These are phyloP conservation scores for Kwoniella newhampshirensis DNA, from an alignment of 768 basidiomycete genomes.

Conservation along the genomic window DNA sequence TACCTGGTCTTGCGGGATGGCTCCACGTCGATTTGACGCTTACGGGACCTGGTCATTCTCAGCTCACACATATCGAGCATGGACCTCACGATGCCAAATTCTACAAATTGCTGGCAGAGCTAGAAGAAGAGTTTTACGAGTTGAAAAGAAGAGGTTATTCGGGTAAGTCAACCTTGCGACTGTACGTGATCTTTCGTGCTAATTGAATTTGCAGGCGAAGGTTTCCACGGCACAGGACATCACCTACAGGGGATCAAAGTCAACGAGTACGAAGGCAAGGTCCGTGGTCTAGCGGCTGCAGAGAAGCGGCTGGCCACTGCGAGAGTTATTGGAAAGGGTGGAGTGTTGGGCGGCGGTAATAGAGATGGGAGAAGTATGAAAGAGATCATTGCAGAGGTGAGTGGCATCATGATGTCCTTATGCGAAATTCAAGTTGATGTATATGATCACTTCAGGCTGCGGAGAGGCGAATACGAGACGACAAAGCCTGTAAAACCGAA, in stretches of 20 bases:
- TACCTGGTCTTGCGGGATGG: no score
- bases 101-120: slow-evolving; percentile 57
- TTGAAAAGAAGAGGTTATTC: slow-evolving; percentile 77
- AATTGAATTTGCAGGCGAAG: slow-evolving; percentile 66
- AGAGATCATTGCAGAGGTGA: slow-evolving; percentile 71
- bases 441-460: slow-evolving; percentile 69
- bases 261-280: slow-evolving; percentile 64
- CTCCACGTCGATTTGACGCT: no score
- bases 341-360: slow-evolving; percentile 61
- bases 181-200: no score
- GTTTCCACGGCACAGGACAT: slow-evolving; percentile 76
- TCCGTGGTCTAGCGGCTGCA: slow-evolving; percentile 73
- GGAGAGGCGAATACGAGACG: slow-evolving; percentile 71
- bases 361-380: slow-evolving; percentile 60
- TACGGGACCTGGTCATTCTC: not conserved
- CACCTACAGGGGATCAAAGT: slow-evolving; percentile 68
- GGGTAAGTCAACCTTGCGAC: slow-evolving; percentile 51
- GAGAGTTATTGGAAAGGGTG: slow-evolving; percentile 60
- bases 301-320: slow-evolving; percentile 65
- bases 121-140: slow-evolving; percentile 82
- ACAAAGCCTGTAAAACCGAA: slow-evolving; percentile 62
- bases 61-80: slow-evolving; percentile 87
- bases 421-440: not conserved
- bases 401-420: slow-evolving; percentile 32
- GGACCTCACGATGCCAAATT: slow-evolving; percentile 75